These are phyloP conservation scores for Aphanocladium album DNA, from an alignment of 2,329 filamentous ascomycete genomes.

Conservation along the genomic window DNA sequence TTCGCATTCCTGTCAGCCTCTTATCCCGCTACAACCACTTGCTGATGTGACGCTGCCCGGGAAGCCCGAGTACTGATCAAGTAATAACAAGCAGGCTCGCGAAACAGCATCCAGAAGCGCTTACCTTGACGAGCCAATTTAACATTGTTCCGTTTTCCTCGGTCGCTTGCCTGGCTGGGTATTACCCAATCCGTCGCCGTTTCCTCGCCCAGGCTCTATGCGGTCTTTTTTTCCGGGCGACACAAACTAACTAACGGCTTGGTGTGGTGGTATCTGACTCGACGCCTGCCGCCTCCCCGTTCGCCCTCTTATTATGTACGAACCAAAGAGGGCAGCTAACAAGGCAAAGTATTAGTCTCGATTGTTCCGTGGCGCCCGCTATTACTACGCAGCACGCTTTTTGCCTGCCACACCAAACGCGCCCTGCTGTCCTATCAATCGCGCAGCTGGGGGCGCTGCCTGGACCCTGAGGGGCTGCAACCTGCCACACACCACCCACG, in stretches of 20 bases:
- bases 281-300: not conserved
- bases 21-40: not conserved
- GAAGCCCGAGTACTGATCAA: conserved; percentile 2
- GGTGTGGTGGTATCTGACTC: not conserved
- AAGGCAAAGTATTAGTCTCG: not conserved
- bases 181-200: too few relatives aligned
- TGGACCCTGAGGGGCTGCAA: not conserved
- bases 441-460: not conserved
- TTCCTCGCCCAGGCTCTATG: too few relatives aligned
- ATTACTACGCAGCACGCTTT: not conserved
- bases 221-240: too few relatives aligned
- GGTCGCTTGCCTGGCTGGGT: too few relatives aligned
- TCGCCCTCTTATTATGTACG: too few relatives aligned
- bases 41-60: not conserved
- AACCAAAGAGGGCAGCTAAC: too few relatives aligned
- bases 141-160: too few relatives aligned
- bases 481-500: not conserved
- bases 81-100: not conserved
- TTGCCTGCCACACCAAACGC: not conserved
- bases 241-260: too few relatives aligned
- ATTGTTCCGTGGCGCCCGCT: not conserved
- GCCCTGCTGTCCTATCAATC: conserved; percentile 7
- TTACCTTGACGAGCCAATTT: too few relatives aligned
- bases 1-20: conserved; percentile 1
- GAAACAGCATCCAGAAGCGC: too few relatives aligned